These are phyloP conservation scores for Phalaenopsis hybrid DNA, from an alignment of 116 monocot genomes.

Conservation along the genomic window DNA sequence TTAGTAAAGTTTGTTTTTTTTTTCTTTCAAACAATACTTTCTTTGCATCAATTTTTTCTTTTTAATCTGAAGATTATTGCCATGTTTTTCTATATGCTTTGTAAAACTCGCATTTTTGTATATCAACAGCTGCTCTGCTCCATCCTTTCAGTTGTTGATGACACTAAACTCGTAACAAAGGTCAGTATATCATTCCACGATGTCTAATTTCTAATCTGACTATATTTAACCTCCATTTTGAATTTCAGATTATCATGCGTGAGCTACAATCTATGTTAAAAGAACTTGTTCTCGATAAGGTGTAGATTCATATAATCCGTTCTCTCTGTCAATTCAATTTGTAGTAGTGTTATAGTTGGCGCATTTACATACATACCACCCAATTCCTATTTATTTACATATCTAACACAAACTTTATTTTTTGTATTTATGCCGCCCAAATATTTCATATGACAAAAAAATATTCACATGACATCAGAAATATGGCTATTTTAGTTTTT, in stretches of 20 bases:
- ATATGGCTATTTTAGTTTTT: too few species aligned
- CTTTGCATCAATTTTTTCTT: constrained; percentile 1
- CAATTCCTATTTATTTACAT: too few species aligned
- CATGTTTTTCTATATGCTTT: background rate
- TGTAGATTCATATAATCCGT: constrained; percentile 11
- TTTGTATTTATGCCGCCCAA: too few species aligned
- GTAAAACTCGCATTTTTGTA: constrained; percentile 13
- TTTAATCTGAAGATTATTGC: background rate
- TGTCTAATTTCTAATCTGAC: constrained; percentile 2
- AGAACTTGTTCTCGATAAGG: constrained; percentile 70
- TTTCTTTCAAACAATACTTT: background rate
- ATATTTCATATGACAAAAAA: too few species aligned
- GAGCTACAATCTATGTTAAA: constrained; percentile 52
- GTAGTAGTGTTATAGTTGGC: background rate
- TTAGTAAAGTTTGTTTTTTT: background rate
- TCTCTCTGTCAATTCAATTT: background rate
- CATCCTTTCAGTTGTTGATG: constrained; percentile 85
- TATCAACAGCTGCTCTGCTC: constrained; percentile 59
- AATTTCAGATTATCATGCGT: constrained; percentile 56
- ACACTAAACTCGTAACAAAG: constrained; percentile 84
- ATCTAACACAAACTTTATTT: background rate
- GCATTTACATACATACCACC: too few species aligned
- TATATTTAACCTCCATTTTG: background rate
- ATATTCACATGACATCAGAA: too few species aligned
- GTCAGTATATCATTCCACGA: constrained; percentile 26